A percentile compares a stretch with the other conserved stretches of the same genome.
These are phyloP conservation scores for Pulveroboletus frians DNA, from an alignment of 768 basidiomycete species.

Conservation along the genomic window DNA sequence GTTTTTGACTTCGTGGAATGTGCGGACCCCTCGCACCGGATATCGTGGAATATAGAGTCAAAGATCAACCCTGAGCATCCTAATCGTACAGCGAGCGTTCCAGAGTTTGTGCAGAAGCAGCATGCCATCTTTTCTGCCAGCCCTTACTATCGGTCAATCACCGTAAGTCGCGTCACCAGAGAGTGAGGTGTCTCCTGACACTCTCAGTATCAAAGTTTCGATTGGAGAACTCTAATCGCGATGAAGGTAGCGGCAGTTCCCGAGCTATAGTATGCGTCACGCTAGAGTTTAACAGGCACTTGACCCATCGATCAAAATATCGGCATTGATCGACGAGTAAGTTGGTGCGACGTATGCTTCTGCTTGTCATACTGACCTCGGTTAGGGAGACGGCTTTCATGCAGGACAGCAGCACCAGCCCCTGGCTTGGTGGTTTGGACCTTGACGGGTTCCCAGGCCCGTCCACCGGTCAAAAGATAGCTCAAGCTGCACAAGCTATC, in stretches of 20 bases:
- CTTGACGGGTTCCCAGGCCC: constrained; percentile 61
- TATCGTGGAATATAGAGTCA: constrained; percentile 76
- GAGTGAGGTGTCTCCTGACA: background rate
- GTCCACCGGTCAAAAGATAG: constrained; percentile 53
- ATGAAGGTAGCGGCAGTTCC: constrained; percentile 50
- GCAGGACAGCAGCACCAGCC: constrained; percentile 42
- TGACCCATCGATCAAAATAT: constrained; percentile 51
- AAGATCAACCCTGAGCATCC: constrained; percentile 58
- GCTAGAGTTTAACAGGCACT: constrained; percentile 36
- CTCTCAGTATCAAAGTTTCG: constrained; percentile 70
- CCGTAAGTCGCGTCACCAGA: constrained; percentile 37
- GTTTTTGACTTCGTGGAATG: constrained; percentile 74
- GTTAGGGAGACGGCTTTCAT: constrained; percentile 38
- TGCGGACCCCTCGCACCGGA: constrained; percentile 55
- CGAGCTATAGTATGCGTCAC: background rate
- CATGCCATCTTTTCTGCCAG: constrained; percentile 53
- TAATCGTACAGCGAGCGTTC: constrained; percentile 47
- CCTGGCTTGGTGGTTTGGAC: constrained; percentile 67
- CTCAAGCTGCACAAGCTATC: constrained; percentile 63
- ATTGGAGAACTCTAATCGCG: constrained; percentile 69
- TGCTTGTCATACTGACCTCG: background rate
- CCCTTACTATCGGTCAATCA: constrained; percentile 59
- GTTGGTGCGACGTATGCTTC: constrained; percentile 15
- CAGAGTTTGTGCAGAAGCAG: constrained; percentile 60
- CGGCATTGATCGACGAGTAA: constrained; percentile 65